Base-by-base conservation (phyloP, 140 eudicot species). In the Ambrosia hybrid region DNA sequence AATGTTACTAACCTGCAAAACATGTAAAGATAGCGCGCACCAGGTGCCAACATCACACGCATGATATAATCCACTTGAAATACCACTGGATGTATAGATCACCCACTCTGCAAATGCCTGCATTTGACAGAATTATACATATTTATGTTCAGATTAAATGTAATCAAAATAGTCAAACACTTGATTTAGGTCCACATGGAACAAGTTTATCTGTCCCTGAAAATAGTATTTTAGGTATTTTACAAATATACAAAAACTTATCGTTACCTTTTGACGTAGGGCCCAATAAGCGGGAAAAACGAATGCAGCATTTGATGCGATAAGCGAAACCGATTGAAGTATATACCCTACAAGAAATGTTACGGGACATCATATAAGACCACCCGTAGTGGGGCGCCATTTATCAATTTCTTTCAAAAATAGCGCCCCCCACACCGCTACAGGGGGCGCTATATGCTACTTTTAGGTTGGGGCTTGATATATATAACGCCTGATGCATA, bases 41-140 rank as follows among this genome's bases (percentile, higher is more conserved):
- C 98, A 89, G 61, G 87, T 82, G 73, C 98, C 98, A 9, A 89
- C 92, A 65, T 89, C 96, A 75, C 98, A 92, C 13, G 96, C 95
- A 75, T 92, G 98, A 77, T 92, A 92, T 39, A 92, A 55, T 30
- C 88, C 96, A 66, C 98, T 92, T 21, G 98, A 87, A 57, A 87
- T 80, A 8, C 98, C 96, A 68, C 98, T 92, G 52, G 86, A 73
- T 15, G 95, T 87, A 82, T 58, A 92, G 11, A 92, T 85, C 53
- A 89, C 95, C 98, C 96, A 89, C 76, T 92, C 98, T 15, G 98
- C 90, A 79, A 83, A 87, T 67, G 98, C 98, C 98, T 92, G 72
- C 65, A 66, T 41, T 57, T 9, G 36, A 33, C 9, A 37, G 33
- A 39, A 64, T 5, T 14, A 21, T 21, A 21, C 26, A 21, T 21